These are phyloP conservation scores for Chrysosporium keratinophilum DNA, from an alignment of 2,329 filamentous ascomycete genomes.

Conservation along the genomic window DNA sequence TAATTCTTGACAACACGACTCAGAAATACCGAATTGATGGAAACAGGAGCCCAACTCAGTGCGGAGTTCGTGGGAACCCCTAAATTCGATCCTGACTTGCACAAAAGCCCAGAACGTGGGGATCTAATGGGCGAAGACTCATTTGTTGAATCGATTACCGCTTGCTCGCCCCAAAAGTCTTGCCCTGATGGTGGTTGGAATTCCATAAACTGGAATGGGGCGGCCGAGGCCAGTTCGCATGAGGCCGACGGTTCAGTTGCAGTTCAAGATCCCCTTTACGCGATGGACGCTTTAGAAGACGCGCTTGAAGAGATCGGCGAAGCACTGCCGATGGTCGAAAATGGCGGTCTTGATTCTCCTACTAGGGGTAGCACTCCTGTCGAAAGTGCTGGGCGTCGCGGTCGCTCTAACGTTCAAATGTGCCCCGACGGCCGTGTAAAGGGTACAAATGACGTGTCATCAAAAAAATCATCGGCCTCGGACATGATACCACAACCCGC, in stretches of 20 bases:
- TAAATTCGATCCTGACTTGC: conserved; percentile 21
- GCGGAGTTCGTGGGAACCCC: conserved; percentile 13
- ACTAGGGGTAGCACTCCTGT: background rate
- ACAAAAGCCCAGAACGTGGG: conserved; percentile 14
- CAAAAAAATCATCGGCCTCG: background rate
- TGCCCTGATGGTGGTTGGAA: background rate
- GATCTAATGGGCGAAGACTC: conserved; percentile 20
- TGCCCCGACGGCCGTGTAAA: background rate
- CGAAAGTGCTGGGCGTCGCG: background rate
- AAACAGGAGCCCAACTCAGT: background rate
- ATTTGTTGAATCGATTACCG: conserved; percentile 23
- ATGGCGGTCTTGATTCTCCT: conserved; percentile 22
- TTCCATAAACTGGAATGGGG: background rate
- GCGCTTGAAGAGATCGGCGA: conserved; percentile 40
- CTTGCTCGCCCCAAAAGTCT: conserved; percentile 21
- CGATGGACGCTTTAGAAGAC: conserved; percentile 44
- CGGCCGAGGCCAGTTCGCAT: conserved; percentile 14
- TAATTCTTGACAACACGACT: background rate
- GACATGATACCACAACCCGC: background rate
- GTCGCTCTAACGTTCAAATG: background rate
- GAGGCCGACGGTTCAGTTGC: conserved; percentile 16
- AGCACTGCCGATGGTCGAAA: conserved; percentile 24
- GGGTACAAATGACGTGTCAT: background rate
- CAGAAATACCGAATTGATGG: background rate
- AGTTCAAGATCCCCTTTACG: conserved; percentile 41